Evolutionary conservation across 139 green algal species (phyloP).

Genomic region (Micractinium conductrix): DNA sequence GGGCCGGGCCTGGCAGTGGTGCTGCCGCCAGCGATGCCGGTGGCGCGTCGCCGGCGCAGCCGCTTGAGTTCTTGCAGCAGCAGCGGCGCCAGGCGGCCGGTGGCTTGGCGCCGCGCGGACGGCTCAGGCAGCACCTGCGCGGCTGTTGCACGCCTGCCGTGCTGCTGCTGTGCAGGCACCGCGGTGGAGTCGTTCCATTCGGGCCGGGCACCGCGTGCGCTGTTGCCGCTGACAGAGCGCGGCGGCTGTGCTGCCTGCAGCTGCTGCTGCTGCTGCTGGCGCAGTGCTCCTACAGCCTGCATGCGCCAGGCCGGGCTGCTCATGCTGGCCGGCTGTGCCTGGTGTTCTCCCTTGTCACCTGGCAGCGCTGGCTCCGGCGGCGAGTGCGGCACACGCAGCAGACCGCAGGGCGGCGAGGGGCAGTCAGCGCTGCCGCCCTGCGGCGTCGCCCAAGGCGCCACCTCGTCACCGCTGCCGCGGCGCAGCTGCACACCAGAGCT

Average conservation of each 20-base stretch:
- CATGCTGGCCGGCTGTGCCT: background rate
- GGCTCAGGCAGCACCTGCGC: background rate
- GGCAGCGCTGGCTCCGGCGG: background rate
- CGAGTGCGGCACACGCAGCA: conserved; percentile 17
- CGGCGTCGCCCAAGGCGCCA: background rate
- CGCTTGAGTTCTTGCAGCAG: conserved; percentile 12
- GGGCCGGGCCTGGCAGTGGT: background rate
- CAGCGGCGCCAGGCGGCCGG: background rate
- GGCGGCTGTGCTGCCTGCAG: background rate
- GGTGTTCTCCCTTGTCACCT: background rate
- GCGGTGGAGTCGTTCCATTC: background rate
- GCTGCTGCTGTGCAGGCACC: background rate
- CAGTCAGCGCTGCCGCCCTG: background rate
- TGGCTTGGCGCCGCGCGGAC: background rate
- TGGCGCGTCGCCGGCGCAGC: background rate
- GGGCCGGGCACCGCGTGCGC: background rate
- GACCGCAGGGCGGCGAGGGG: background rate
- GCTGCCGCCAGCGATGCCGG: background rate
- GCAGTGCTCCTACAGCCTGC: background rate
- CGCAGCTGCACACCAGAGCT: background rate
- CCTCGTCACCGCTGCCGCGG: background rate
- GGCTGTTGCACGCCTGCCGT: background rate
- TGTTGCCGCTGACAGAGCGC: too few species aligned
- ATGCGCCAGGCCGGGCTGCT: background rate
- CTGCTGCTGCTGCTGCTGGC: background rate